Base-by-base conservation (phyloP, 2,329 filamentous ascomycete species). In the Leptographium wingfieldii region DNA sequence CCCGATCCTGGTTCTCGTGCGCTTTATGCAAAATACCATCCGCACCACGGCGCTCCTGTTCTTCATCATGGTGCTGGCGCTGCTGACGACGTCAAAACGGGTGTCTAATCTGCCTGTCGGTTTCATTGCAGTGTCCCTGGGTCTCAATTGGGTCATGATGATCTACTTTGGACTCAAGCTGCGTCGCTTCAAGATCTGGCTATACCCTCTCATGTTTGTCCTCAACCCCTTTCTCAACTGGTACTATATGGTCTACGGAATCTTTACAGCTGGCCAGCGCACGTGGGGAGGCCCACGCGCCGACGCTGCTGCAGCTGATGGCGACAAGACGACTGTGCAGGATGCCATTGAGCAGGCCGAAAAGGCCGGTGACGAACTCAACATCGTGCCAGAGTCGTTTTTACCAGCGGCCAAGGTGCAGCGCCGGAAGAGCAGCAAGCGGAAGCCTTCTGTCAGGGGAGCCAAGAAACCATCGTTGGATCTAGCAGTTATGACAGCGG, bases 151-250 rank as follows among this genome's bases (percentile, higher is more conserved):
- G 87, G 70, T 90, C 56, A 82, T 97, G 71, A 97, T 97, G 92
- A 76, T 97, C 63, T 97, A 96, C 76, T 96, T 97, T 71, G 92
- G 90, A 29, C 81, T 86, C 59, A 91, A 90, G 73, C 81, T 97
- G 56, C 85, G 86, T 62, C 83, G 94, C 12, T 96, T 87, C 77
- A 97, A 99, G 77, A 88, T 95, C 63, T 92, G 90, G 86, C 78
- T 97, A 6, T 97, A 97, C 70, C 92, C 92, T 0, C 68, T 97
- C 63, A 96, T 97, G 91, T 97, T 96, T 70, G 74, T 96, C 55
- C 72, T 96, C 64, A 97, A 96, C 69, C 92, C 94, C 0, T 95
- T 97, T 69, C 92, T 96, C 79, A 97, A 97, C 73, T 97, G 92
- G 92, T 82, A 90, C 61, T 97, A 97, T 75, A 96, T 96, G 88